Base-by-base conservation (phyloP, 768 basidiomycete genomes). In the Naganishia antarctica region DNA sequence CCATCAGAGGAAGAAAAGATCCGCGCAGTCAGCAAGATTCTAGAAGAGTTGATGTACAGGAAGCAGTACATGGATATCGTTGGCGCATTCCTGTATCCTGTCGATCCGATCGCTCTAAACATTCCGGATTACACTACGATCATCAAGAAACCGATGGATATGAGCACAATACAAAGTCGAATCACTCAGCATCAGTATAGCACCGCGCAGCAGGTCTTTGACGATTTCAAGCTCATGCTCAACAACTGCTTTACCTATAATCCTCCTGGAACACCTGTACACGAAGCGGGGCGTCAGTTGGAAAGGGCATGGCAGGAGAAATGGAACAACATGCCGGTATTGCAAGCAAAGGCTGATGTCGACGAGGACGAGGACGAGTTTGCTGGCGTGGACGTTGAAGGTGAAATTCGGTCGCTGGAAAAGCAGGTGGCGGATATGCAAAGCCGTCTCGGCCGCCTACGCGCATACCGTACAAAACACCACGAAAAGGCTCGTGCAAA, bases 121-220 rank as follows among this genome's bases (percentile, higher is more conserved):
- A 83, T 97, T 49, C 94, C 93, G 0, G 81, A 83, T 21, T 99
- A 99, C 77, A 85, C 86, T 2, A 89, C 86, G 78, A 79, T 94
- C 69, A 82, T 99, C 75, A 94, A 92, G 81, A 86, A 85, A 71
- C 96, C 96, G 3, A 98, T 99, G 90, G 96, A 99, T 76, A 76
- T 99, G 65, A 83, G 85, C 12, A 91, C 90, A 9, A 92, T 99
- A 81, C 85, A 85, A 69, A 84, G 80, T 76, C 94, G 92, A 78
- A 81, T 99, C 50, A 88, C 91, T 44, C 81, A 80, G 34, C 81
- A 83, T 58, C 85, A 87, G 66, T 99, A 98, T 74, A 69, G 83
- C 1, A 86, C 81, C n/a, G 87, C 89, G 1, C 80, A 84, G 51
- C 86, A 87, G 73, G 91, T 98, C 75, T 86, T 87, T 68, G 84